A percentile compares a stretch with the other conserved stretches of the same genome.
Conservation (phyloP, 2,329 filamentous ascomycete species). For the Achaetomium macrosporum region DNA sequence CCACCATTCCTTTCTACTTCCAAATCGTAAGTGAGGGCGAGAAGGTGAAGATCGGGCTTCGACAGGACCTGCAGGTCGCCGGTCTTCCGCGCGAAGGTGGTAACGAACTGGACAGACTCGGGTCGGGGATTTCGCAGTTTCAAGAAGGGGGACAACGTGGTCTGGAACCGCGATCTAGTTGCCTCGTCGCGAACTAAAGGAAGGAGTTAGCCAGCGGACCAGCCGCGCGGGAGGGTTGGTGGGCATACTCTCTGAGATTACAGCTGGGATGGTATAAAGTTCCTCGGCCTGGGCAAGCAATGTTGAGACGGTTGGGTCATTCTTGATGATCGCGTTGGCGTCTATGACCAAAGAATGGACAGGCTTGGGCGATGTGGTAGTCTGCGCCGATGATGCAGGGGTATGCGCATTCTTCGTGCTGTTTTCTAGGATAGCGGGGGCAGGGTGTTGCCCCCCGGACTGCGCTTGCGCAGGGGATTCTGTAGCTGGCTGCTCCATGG, state of each 20-base stretch:
- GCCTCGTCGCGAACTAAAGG: constrained; percentile 58
- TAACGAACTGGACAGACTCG: constrained; percentile 72
- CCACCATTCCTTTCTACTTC: constrained; percentile 88
- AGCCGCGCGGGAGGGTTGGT: neutral
- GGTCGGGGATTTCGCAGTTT: constrained; percentile 68
- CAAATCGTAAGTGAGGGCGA: constrained; percentile 90
- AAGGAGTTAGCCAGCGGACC: neutral
- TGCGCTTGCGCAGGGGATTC: constrained; percentile 6
- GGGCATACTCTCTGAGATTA: constrained; percentile 64
- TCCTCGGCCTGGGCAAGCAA: constrained; percentile 70
- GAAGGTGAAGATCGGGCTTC: constrained; percentile 78
- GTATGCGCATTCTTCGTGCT: neutral
- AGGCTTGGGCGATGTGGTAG: constrained; percentile 15
- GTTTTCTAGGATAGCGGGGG: constrained; percentile 17
- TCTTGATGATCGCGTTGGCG: constrained; percentile 88
- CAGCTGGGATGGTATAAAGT: constrained; percentile 77
- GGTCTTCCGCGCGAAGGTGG: constrained; percentile 80
- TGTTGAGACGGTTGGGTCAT: constrained; percentile 78
- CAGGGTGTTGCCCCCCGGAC: constrained; percentile 15
- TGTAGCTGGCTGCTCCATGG: constrained; percentile 14
- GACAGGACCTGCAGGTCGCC: constrained; percentile 87
- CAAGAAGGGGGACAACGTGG: constrained; percentile 77
- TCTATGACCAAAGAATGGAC: constrained; percentile 64
- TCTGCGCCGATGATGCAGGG: neutral
- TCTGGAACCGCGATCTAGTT: constrained; percentile 75